Evolutionary conservation across 139 green algal species (phyloP).

Genomic region (Chlorella sorokiniana): DNA sequence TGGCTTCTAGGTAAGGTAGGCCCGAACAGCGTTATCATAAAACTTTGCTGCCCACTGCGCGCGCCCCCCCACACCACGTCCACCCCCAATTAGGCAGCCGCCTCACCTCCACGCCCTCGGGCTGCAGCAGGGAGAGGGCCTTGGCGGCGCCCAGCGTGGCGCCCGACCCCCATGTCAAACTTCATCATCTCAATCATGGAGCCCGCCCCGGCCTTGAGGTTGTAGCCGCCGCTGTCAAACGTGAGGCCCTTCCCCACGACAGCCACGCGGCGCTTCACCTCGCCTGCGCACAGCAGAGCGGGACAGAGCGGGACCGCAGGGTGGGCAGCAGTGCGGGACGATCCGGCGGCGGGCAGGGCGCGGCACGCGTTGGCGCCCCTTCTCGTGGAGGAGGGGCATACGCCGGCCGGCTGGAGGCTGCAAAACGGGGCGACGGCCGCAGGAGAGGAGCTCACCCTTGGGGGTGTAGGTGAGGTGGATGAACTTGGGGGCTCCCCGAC

Average conservation of each 20-base stretch:
- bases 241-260: conserved; percentile 92
- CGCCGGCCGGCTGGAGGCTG: neutral
- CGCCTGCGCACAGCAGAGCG: neutral
- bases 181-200: conserved; percentile 97
- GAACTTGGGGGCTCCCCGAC: conserved; percentile 87
- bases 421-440: neutral
- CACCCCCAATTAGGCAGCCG: no score
- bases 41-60: no score
- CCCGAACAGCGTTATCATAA: no score
- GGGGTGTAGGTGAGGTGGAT: conserved; percentile 97
- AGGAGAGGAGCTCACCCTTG: conserved; percentile 6
- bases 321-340: no score
- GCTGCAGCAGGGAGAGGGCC: conserved; percentile 70
- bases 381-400: no score
- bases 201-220: conserved; percentile 93
- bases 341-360: no score
- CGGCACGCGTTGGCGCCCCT: no score
- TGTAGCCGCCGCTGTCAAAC: conserved; percentile 89
- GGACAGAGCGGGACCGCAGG: neutral
- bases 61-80: neutral
- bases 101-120: conserved; percentile 73
- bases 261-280: conserved; percentile 68
- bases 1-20: no score
- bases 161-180: conserved; percentile 60
- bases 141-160: conserved; percentile 85